phyloP scores from a whole-genome alignment of 371 early-diverging fungal species.

The Mucor saturninus region DNA sequence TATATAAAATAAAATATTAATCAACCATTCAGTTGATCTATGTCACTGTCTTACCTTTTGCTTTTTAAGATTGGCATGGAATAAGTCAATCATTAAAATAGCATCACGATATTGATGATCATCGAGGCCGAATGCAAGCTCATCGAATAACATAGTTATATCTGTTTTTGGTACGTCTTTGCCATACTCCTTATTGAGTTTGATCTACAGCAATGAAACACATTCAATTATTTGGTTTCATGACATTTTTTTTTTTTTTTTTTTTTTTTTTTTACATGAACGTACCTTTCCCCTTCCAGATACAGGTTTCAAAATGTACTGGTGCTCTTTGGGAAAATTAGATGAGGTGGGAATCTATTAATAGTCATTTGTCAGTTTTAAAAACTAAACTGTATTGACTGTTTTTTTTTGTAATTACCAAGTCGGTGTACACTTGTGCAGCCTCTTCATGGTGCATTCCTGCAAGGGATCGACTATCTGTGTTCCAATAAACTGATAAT shows the following conservation, averaged over 20 bases:
- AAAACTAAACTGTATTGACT: not conserved
- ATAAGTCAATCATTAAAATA: constrained; percentile 69
- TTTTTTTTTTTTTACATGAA: too few species aligned
- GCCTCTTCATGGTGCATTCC: constrained; percentile 44
- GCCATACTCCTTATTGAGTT: constrained; percentile 60
- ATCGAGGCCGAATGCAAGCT: constrained; percentile 78
- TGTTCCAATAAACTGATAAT: constrained; percentile 82
- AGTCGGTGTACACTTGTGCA: constrained; percentile 28
- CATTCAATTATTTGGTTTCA: not conserved
- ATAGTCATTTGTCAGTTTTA: not conserved
- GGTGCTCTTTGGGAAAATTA: constrained; percentile 39
- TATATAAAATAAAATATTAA: constrained; percentile 16
- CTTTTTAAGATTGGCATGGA: constrained; percentile 70
- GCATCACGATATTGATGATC: constrained; percentile 78
- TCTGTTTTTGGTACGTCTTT: constrained; percentile 56
- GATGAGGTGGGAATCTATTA: constrained; percentile 42
- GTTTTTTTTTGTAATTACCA: constrained; percentile 26
- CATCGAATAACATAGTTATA: constrained; percentile 72
- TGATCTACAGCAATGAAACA: constrained; percentile 26
- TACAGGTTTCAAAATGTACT: constrained; percentile 82
- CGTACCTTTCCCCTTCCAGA: constrained; percentile 80
- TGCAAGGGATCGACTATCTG: constrained; percentile 61
- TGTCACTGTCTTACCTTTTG: constrained; percentile 59
- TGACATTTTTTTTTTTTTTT: too few species aligned
- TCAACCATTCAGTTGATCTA: not conserved